Evolutionary conservation across 768 basidiomycete species (phyloP).

Genomic region (Russula emetica): DNA sequence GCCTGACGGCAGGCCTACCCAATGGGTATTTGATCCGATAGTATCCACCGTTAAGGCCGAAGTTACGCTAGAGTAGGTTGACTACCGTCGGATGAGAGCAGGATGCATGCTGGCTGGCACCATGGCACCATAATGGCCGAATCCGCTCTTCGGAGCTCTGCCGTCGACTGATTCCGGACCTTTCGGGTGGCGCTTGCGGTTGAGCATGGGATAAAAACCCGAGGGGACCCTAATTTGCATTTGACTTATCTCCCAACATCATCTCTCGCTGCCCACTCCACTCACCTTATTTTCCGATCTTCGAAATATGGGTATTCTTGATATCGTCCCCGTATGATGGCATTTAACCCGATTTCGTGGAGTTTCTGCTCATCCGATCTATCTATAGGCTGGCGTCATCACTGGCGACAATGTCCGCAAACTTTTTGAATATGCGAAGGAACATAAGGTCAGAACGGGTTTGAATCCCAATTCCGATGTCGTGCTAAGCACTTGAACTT

Average conservation of each 20-base stretch:
- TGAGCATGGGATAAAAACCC: conserved; percentile 1
- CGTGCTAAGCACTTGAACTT: conserved; percentile 17
- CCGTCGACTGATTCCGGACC: conserved; percentile 16
- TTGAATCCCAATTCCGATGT: conserved; percentile 14
- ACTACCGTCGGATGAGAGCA: not conserved
- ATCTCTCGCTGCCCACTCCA: not conserved
- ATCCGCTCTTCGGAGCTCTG: conserved; percentile 14
- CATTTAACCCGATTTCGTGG: not conserved
- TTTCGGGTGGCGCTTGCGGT: conserved; percentile 18
- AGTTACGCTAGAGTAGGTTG: conserved; percentile 9
- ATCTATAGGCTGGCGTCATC: conserved; percentile 79
- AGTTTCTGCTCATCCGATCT: conserved; percentile 9
- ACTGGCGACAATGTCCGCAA: conserved; percentile 94
- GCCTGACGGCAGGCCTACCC: not conserved
- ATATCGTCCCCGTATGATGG: conserved; percentile 70
- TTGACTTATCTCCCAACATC: conserved; percentile 12
- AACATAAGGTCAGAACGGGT: conserved; percentile 62
- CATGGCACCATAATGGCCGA: conserved; percentile 3
- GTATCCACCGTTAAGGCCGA: not conserved
- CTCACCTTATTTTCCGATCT: not conserved
- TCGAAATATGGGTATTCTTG: conserved; percentile 67
- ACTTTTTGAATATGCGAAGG: conserved; percentile 90
- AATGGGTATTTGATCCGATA: not conserved
- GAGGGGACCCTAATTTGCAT: conserved; percentile 6
- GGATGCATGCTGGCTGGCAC: not conserved